phyloP scores from a whole-genome alignment of 352 stramenopile species.

The Blastocystis sp. region DNA sequence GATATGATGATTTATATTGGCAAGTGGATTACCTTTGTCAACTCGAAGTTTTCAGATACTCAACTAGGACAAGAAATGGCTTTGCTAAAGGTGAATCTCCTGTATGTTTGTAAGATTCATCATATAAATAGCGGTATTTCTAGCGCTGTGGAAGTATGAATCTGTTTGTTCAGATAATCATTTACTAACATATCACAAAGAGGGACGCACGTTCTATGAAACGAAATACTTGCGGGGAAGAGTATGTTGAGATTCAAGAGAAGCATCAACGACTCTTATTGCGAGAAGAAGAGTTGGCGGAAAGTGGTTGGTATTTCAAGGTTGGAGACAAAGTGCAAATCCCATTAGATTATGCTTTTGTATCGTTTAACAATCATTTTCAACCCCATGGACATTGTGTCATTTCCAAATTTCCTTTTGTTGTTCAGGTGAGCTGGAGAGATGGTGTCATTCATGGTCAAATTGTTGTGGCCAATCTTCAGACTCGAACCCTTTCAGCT shows the following conservation, averaged over 20 bases:
- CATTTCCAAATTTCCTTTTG: background rate
- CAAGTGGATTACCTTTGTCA: too few species aligned
- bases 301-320: background rate
- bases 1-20: too few species aligned
- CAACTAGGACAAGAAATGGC: too few species aligned
- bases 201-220: background rate
- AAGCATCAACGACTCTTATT: background rate
- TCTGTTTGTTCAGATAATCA: too few species aligned
- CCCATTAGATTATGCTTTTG: background rate
- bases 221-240: background rate
- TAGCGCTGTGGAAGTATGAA: too few species aligned
- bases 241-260: background rate
- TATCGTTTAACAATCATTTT: background rate
- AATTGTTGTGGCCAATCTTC: constrained; percentile 31
- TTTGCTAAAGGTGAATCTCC: too few species aligned
- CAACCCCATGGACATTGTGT: constrained; percentile 13
- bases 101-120: too few species aligned
- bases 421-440: constrained; percentile 10
- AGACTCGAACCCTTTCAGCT: background rate
- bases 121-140: too few species aligned
- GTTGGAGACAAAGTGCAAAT: background rate
- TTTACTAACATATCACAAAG: too few species aligned
- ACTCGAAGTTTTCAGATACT: too few species aligned
- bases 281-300: background rate
- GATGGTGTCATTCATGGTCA: background rate